Base-by-base conservation (phyloP, 2,329 filamentous ascomycete genomes). In the Diaporthe vexans region DNA sequence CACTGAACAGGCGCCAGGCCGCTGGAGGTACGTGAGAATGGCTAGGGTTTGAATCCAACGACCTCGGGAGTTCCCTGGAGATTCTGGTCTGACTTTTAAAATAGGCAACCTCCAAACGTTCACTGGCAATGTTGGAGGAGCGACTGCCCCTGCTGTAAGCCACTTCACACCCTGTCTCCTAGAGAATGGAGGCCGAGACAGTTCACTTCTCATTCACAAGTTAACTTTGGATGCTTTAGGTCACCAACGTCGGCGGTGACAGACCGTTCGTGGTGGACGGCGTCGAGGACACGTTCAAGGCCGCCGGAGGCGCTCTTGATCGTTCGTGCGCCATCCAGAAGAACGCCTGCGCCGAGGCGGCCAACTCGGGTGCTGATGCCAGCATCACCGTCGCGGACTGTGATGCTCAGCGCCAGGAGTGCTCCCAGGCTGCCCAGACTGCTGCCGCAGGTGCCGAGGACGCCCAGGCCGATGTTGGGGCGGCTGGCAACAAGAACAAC, bases 41-140 rank as follows among this genome's bases (percentile, higher is more conserved):
- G 4, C 29, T 13, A 3, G 29, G 11, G 4, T 21, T 52, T 13
- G 10, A 46, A 4, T 9, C 21, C 4, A 4, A 46, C 29, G 29
- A 33, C 29, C 29, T 21, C 13, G 4, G 35, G 11, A 24, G 10
- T 5, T 48, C 43, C 19, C 11, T 19, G 43, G n/a, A 21, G 3
- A 40, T 19, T n/a, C 3, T 19, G 6, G 4, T 26, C 46, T 67
- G 63, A 67, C 46, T 37, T 11, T 40, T 26, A n/a, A 7, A 21
- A 40, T 3, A 67, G 63, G 46, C 33, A 72, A 72, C 57, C 46
- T 72, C 26, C 69, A 72, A 46, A 72, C 69, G 21, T 72, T 72
- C 69, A 72, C 69, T 24, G 69, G 69, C 43, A 52, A 58, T 17
- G 40, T 72, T 4, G 69, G 69, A 19, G 69, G 69, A 58, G 29